Evolutionary conservation across 345 rosid genomes (phyloP).

Genomic region (Pistacia integerrima): DNA sequence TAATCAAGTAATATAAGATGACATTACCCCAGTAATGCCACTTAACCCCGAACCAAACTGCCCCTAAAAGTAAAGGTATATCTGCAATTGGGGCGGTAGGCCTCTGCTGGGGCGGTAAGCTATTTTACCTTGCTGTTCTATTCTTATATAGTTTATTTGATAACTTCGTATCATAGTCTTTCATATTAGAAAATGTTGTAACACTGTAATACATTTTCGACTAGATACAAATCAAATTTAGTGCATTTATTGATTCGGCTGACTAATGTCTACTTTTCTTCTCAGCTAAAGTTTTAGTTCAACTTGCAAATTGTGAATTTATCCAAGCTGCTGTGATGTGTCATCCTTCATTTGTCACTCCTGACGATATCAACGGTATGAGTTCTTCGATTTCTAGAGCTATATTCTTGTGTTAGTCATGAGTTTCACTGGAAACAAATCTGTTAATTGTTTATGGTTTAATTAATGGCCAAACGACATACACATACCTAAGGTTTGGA

Average conservation of each 20-base stretch:
- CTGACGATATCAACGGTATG: conserved; percentile 77
- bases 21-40: no score
- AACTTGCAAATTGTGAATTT: conserved; percentile 51
- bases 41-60: no score
- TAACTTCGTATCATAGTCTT: conserved; percentile 7
- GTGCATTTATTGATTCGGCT: not conserved
- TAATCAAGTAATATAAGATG: no score
- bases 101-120: conserved; percentile 77
- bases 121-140: not conserved
- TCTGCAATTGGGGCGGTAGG: conserved; percentile 61
- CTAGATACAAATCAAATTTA: no score
- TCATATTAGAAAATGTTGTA: no score
- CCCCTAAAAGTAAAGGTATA: conserved; percentile 60
- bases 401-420: no score
- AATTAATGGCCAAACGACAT: no score
- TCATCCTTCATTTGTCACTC: conserved; percentile 72
- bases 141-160: not conserved
- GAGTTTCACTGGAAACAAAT: not conserved
- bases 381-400: no score
- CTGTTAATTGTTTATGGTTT: not conserved
- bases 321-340: conserved; percentile 67
- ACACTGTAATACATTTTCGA: no score
- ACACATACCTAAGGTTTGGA: no score
- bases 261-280: conserved; percentile 10
- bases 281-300: conserved; percentile 79